Conservation (phyloP, 306 rosid species). For the Rosa persica region DNA sequence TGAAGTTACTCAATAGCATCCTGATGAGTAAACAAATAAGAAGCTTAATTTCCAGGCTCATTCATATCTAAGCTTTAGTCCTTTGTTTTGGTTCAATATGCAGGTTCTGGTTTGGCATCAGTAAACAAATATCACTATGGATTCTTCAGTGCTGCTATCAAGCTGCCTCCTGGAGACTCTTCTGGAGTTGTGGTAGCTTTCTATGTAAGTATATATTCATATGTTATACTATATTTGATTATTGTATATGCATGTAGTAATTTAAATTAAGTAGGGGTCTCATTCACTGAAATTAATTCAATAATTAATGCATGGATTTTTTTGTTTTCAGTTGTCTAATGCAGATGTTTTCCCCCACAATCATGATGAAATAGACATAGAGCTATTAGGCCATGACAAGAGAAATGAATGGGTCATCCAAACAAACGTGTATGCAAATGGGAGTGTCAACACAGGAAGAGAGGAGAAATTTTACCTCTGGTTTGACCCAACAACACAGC, state of each 20-base stretch:
- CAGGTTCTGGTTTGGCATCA: slow-evolving; percentile 84
- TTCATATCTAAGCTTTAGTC: slow-evolving; percentile 5
- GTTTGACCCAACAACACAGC: slow-evolving; percentile 83
- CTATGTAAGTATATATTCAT: slow-evolving; percentile 57
- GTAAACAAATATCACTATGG: slow-evolving; percentile 60
- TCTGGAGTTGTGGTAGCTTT: slow-evolving; percentile 95
- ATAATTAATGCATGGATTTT: slow-evolving; percentile 4
- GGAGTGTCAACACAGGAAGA: slow-evolving; percentile 91
- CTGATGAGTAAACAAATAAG: too few species aligned
- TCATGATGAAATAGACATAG: slow-evolving; percentile 95
- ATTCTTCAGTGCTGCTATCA: slow-evolving; percentile 95
- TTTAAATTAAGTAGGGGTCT: not conserved
- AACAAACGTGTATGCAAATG: slow-evolving; percentile 82
- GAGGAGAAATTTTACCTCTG: slow-evolving; percentile 93
- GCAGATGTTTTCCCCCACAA: slow-evolving; percentile 76
- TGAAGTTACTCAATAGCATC: slow-evolving; percentile 11
- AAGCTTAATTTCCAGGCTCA: too few species aligned
- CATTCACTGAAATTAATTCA: not conserved
- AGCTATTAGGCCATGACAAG: slow-evolving; percentile 83
- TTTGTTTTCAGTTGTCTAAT: slow-evolving; percentile 68
- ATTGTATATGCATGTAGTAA: not conserved
- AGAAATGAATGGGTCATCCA: slow-evolving; percentile 88
- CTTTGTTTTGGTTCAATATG: slow-evolving; percentile 1
- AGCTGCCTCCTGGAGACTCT: slow-evolving; percentile 81
- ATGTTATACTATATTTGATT: not conserved